A percentile compares a stretch with the other conserved stretches of the same genome.
phyloP scores from a whole-genome alignment of 345 rosid species.

The Syzygium oleosum region DNA sequence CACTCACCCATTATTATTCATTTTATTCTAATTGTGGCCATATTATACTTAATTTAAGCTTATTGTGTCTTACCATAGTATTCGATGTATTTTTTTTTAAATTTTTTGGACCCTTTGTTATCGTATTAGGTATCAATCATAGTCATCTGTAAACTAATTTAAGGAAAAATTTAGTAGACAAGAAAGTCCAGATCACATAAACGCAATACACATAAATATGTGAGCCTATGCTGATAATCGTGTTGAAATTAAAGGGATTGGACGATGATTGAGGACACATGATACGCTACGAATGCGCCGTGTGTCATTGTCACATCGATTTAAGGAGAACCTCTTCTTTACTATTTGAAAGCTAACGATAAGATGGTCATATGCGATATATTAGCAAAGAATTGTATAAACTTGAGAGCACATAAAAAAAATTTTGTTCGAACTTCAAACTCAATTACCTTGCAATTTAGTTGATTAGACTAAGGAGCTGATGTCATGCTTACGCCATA shows the following conservation, averaged over 20 bases:
- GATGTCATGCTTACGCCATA: not conserved
- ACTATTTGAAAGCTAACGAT: not conserved
- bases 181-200: not conserved
- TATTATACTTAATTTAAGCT: not conserved
- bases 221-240: no score
- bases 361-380: not conserved
- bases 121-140: not conserved
- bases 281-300: not conserved
- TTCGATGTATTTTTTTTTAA: no score
- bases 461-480: not conserved
- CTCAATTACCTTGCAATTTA: not conserved
- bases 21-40: not conserved
- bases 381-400: not conserved
- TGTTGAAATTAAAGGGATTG: not conserved
- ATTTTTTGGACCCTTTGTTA: not conserved
- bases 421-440: not conserved
- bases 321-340: not conserved
- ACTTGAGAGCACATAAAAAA: not conserved
- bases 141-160: not conserved
- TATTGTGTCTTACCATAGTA: not conserved
- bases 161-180: not conserved
- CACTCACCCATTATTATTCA: not conserved
- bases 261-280: not conserved
- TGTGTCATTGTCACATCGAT: not conserved
- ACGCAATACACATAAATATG: not conserved